A percentile compares a stretch with the other conserved stretches of the same genome.
These are phyloP conservation scores for Cochlearia excelsa DNA, from an alignment of 345 rosid genomes.

Conservation along the genomic window DNA sequence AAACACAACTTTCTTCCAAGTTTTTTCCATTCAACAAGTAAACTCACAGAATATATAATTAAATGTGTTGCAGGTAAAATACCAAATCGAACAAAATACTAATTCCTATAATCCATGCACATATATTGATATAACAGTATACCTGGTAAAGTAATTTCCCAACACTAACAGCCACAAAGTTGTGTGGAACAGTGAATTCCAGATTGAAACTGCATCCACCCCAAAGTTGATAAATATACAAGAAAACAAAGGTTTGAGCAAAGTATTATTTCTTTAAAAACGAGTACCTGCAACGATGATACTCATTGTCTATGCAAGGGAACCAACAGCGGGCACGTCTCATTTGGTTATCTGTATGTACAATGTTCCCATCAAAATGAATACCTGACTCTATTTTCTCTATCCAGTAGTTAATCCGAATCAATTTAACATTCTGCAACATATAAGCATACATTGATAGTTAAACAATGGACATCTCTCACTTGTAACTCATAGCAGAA, in stretches of 20 bases:
- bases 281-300: slow-evolving; percentile 78
- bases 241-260: slow-evolving; percentile 13
- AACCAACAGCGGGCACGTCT: slow-evolving; percentile 98
- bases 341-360: slow-evolving; percentile 86
- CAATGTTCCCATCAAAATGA: slow-evolving; percentile 68
- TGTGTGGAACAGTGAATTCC: slow-evolving; percentile 88
- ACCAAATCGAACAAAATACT: not conserved
- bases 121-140: slow-evolving; percentile 34
- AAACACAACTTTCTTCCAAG: slow-evolving; percentile 7
- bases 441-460: slow-evolving; percentile 19
- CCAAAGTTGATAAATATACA: slow-evolving; percentile 7
- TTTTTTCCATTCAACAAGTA: slow-evolving; percentile 3
- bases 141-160: slow-evolving; percentile 90
- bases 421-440: slow-evolving; percentile 92
- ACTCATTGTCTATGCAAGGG: slow-evolving; percentile 80
- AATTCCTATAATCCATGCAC: slow-evolving; percentile 18
- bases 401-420: slow-evolving; percentile 82
- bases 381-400: slow-evolving; percentile 90
- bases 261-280: slow-evolving; percentile 4
- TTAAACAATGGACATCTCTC: slow-evolving; percentile 6
- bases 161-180: slow-evolving; percentile 87
- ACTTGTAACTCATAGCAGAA: slow-evolving; percentile 10
- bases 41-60: slow-evolving; percentile 4
- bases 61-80: not conserved
- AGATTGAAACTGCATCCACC: slow-evolving; percentile 69